Base-by-base conservation (phyloP, 2,329 filamentous ascomycete species). In the Purpureocillium lavendulum region DNA sequence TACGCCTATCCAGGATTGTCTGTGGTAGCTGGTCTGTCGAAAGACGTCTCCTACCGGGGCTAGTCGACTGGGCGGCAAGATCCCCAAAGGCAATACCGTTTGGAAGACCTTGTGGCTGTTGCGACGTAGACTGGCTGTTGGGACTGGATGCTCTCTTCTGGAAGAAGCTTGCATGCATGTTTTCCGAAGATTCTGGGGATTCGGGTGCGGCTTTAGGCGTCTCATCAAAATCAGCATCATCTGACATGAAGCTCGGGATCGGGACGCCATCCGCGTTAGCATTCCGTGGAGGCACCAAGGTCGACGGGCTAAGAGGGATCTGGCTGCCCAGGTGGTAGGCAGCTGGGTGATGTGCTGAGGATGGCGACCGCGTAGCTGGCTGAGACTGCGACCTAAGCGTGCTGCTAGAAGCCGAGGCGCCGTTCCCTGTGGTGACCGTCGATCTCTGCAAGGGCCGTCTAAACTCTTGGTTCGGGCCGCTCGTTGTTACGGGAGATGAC, bases 311-410 rank as follows among this genome's bases (percentile, higher is more conserved):
- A 35, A 61, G 61, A 16, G 64, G 49, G 31, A 63, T 46, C 48
- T 64, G 60, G 39, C 49, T 51, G 10, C 51, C 52, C 15, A 52
- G 46, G 14, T 45, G 46, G 40, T 57, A 57, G 4, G 48, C 49
- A 10, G 48, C 39, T 2, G 46, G 38, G 13, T 50, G 40, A 31
- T 53, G 43, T 40, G 52, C 43, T 50, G 64, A 26, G 49, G 58
- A 45, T 35, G 58, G 50, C 47, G 65, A 61, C 24, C 75, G 65
- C 28, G 74, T 71, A 3, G 77, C 77, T 17, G 78, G 78, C 53
- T 82, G 78, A n/a, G 78, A 82, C 53, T 82, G 78, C 18, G 78
- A 82, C 46, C 78, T 69, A 44, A 79, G 56, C n/a, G 75, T 65
- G 48, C 76, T 74, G 40, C 65, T 73, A 18, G 74, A 66, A 38